Conservation (phyloP, 2,329 filamentous ascomycete genomes). For the Botryosphaeria agaves region DNA sequence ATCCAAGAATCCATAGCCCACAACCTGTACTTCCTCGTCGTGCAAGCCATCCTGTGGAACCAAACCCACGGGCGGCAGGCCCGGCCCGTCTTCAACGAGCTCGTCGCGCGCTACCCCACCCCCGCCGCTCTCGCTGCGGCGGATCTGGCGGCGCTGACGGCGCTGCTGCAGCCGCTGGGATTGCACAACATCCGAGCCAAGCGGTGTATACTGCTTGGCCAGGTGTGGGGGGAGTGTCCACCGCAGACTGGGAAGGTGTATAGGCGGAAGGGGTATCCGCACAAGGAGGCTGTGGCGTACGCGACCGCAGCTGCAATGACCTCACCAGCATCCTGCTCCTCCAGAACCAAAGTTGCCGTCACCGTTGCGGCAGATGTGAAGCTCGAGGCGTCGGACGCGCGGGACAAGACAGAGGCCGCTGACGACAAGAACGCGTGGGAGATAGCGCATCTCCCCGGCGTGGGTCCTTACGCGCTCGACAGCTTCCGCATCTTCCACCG, state of each 20-base stretch:
- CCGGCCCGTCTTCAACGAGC: not conserved
- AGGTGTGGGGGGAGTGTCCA: not conserved
- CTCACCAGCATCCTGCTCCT: too few relatives aligned
- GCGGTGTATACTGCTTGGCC: not conserved
- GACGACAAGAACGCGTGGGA: slow-evolving; percentile 49
- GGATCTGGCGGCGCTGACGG: not conserved
- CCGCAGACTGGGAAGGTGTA: not conserved
- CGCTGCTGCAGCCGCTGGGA: slow-evolving; percentile 1
- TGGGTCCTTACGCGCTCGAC: slow-evolving; percentile 67
- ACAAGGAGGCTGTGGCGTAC: too few relatives aligned
- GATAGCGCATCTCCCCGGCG: slow-evolving; percentile 64
- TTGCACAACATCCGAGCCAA: slow-evolving; percentile 1
- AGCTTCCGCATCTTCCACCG: slow-evolving; percentile 91
- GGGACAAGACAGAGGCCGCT: slow-evolving; percentile 32
- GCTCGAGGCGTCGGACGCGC: slow-evolving; percentile 28
- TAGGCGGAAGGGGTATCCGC: too few relatives aligned
- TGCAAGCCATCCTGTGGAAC: slow-evolving; percentile 2
- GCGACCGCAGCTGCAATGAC: too few relatives aligned
- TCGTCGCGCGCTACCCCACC: not conserved
- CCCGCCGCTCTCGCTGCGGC: not conserved
- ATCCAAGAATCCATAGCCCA: slow-evolving; percentile 1
- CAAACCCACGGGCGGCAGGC: slow-evolving; percentile 1
- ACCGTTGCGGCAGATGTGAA: too few relatives aligned
- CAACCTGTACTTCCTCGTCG: not conserved
- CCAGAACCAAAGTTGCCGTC: too few relatives aligned